Conservation (phyloP, 2,329 filamentous ascomycete species). For the Claviceps monticola region DNA sequence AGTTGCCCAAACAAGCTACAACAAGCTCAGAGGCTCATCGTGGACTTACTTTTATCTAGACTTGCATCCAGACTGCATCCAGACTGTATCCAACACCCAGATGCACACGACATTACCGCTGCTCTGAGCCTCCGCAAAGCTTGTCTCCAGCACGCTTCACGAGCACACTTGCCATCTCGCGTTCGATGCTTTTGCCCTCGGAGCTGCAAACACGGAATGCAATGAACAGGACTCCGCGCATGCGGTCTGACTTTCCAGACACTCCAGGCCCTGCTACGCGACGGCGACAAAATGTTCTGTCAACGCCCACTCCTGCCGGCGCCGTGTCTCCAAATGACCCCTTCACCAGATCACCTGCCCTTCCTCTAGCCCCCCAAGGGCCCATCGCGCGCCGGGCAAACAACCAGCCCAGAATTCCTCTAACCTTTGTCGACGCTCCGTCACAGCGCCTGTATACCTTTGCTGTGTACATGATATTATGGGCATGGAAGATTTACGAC, state of each 20-base stretch:
- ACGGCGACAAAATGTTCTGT: constrained; percentile 18
- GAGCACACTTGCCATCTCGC: background rate
- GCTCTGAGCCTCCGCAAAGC: background rate
- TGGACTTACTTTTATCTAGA: background rate
- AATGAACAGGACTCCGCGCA: constrained; percentile 73
- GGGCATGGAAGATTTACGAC: constrained; percentile 79
- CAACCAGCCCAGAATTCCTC: constrained; percentile 58
- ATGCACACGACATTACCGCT: background rate
- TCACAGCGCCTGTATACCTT: constrained; percentile 80
- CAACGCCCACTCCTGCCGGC: constrained; percentile 18
- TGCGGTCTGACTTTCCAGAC: constrained; percentile 69
- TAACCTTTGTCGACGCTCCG: constrained; percentile 73
- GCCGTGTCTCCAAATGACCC: constrained; percentile 17
- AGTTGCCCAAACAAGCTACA: background rate
- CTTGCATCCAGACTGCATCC: background rate
- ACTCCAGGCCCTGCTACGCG: constrained; percentile 46
- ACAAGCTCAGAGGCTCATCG: background rate
- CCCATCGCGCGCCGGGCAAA: constrained; percentile 13
- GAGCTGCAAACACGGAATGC: constrained; percentile 36
- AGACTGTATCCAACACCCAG: background rate
- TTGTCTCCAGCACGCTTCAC: background rate
- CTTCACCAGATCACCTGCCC: constrained; percentile 18
- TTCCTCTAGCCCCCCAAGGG: constrained; percentile 36
- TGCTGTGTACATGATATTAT: constrained; percentile 61
- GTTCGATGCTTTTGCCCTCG: constrained; percentile 5